Base-by-base conservation (phyloP, 768 basidiomycete species). In the Antrodiella citrinella region DNA sequence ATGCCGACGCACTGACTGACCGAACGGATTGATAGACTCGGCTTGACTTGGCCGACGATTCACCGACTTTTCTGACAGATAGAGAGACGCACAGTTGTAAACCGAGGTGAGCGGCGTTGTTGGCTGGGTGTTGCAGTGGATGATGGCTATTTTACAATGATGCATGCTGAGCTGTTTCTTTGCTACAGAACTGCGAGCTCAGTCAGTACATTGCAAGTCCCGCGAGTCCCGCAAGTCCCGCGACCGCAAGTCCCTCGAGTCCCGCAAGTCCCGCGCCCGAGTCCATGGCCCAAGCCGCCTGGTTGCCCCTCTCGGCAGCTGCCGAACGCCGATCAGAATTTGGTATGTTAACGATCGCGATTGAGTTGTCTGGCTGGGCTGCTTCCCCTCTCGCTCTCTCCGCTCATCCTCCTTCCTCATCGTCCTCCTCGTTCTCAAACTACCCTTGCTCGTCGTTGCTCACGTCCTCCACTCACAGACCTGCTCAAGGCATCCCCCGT, bases 291-390 rank as follows among this genome's bases (percentile, higher is more conserved):
- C 62, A 72, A 65, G 57, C 63, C 42, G 57, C 63, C 56, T 63
- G 65, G 60, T 61, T 67, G 65, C 65, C 69, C 42, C 54, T 64
- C 61, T 70, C 75, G 72, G 73, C 67, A 74, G 69, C 61, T 60
- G 54, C 77, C 78, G 78, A 76, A 73, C 67, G 68, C 70, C 77
- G 78, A 79, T 79, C 78, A 75, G 72, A 66, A 60, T 69, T 75
- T 67, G 67, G 72, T 61, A 62, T 59, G 60, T 59, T 44, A 52
- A 47, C 38, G 30, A 45, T 46, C 44, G 30, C 30, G 23, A 43
- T 38, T 35, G 30, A 35, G 30, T 35, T 35, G 30, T 35, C 43
- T 51, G 25, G 48, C 52, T 44, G 24, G 50, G 47, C 54, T 50
- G 24, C 53, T 44, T 15, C 42, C 39, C 54, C 22, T 35, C 49